These are phyloP conservation scores for Penicillium sp. DNA, from an alignment of 2,329 filamentous ascomycete species.

Conservation along the genomic window DNA sequence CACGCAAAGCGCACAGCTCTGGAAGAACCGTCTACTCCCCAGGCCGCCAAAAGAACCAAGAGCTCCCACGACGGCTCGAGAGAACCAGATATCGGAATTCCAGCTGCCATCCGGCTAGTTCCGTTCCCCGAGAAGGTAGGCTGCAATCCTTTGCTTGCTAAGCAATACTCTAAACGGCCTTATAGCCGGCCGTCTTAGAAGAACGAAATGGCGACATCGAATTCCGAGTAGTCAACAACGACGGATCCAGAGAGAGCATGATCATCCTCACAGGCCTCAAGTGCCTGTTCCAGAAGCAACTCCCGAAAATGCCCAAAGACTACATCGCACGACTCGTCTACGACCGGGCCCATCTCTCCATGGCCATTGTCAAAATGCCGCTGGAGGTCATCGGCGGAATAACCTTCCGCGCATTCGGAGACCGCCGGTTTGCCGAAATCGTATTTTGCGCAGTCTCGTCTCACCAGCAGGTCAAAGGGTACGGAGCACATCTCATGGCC, in stretches of 20 bases:
- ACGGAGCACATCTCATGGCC: conserved; percentile 96
- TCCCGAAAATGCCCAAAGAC: conserved; percentile 99
- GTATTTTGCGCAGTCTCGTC: conserved; percentile 98
- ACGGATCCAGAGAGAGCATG: conserved; percentile 78
- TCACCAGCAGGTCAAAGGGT: conserved; percentile 97
- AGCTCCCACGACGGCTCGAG: no score
- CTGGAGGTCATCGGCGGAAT: conserved; percentile 95
- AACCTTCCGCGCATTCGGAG: conserved; percentile 91
- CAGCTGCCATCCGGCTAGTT: no score
- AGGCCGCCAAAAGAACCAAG: no score
- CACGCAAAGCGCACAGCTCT: no score
- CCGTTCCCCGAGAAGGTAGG: no score
- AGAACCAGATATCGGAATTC: no score
- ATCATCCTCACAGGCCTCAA: conserved; percentile 95
- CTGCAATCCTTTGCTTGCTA: no score
- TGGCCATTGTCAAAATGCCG: conserved; percentile 96
- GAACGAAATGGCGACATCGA: conserved; percentile 93
- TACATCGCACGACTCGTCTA: conserved; percentile 98
- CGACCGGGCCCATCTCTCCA: conserved; percentile 91
- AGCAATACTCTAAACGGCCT: no score
- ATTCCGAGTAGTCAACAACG: conserved; percentile 97
- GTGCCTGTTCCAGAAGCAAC: conserved; percentile 96
- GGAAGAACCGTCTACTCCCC: no score
- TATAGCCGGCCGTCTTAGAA: conserved; percentile 82
- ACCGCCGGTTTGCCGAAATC: conserved; percentile 91